phyloP scores from a whole-genome alignment of 2,329 filamentous ascomycete species.

The Cercospora zeina region DNA sequence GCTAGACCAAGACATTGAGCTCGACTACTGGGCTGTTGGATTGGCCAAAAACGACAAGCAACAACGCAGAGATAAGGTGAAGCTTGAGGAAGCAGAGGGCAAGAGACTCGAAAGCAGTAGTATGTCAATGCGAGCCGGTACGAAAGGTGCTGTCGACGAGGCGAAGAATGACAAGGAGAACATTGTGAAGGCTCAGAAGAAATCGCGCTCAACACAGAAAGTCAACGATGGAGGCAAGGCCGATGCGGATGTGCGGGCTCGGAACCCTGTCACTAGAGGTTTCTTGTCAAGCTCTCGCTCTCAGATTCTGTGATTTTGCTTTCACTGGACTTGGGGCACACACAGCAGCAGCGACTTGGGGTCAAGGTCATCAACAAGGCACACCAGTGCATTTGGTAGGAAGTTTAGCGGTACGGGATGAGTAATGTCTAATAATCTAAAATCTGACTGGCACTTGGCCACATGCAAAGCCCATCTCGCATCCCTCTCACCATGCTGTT shows the following conservation, averaged over 20 bases:
- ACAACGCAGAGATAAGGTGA: conserved; percentile 15
- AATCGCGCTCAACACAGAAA: neutral
- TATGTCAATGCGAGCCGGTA: neutral
- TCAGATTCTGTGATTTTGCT: conserved; percentile 16
- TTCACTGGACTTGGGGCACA: neutral
- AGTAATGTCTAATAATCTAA: neutral
- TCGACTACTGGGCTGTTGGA: conserved; percentile 36
- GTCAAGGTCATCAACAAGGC: neutral
- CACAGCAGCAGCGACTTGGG: neutral
- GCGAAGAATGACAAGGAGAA: neutral
- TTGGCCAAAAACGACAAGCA: conserved; percentile 19
- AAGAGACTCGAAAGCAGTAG: conserved; percentile 11
- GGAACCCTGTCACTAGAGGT: conserved; percentile 15
- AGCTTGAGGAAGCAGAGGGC: neutral
- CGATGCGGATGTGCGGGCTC: neutral
- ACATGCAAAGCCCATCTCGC: neutral
- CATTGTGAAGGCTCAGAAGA: neutral
- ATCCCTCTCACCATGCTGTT: neutral
- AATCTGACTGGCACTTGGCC: neutral
- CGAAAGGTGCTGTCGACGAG: neutral
- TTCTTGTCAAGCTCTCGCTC: conserved; percentile 21
- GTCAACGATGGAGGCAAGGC: neutral
- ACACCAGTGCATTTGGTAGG: neutral
- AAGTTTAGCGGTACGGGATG: neutral
- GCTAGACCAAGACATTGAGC: conserved; percentile 40